Percentiles rank a stretch among this genome's conserved stretches.
phyloP scores from a whole-genome alignment of 495 filamentous ascomycete species.

The Neurospora sp. region DNA sequence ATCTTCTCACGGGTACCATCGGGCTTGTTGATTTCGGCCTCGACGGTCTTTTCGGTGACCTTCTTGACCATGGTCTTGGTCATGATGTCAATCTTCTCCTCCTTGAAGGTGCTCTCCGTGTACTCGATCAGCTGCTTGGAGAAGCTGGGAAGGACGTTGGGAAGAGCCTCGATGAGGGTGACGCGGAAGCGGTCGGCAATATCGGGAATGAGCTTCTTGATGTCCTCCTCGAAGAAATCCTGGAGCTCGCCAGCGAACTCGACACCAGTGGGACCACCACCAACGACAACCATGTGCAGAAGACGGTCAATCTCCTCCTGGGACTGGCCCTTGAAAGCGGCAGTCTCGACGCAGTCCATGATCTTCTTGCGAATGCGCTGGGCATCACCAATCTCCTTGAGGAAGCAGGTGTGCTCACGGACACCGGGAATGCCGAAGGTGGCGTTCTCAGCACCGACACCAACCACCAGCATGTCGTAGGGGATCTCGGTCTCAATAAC shows the following conservation, averaged over 20 bases:
- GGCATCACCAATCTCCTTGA: constrained; percentile 95
- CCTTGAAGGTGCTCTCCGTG: constrained; percentile 97
- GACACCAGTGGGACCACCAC: constrained; percentile 94
- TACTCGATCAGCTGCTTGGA: constrained; percentile 99
- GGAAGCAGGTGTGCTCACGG: constrained; percentile 88
- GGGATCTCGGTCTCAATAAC: constrained; percentile 76
- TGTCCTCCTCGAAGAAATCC: constrained; percentile 96
- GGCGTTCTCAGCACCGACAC: constrained; percentile 95
- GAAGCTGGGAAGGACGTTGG: constrained; percentile 96
- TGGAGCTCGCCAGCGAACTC: constrained; percentile 97
- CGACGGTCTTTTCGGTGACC: constrained; percentile 88
- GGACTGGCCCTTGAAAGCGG: constrained; percentile 95
- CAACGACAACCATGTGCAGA: constrained; percentile 98
- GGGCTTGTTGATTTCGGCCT: constrained; percentile 78
- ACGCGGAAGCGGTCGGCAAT: constrained; percentile 92
- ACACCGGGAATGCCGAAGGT: constrained; percentile 98
- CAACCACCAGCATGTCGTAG: constrained; percentile 96
- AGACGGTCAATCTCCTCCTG: constrained; percentile 84
- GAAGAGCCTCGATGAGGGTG: constrained; percentile 95
- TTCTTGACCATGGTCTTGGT: constrained; percentile 99
- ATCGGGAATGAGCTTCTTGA: constrained; percentile 95
- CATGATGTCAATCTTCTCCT: constrained; percentile 91
- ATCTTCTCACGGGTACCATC: constrained; percentile 75
- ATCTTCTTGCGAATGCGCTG: constrained; percentile 94
- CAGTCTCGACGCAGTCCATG: constrained; percentile 99